Base-by-base conservation (phyloP, 2,329 filamentous ascomycete genomes). In the Beauveria sp. region DNA sequence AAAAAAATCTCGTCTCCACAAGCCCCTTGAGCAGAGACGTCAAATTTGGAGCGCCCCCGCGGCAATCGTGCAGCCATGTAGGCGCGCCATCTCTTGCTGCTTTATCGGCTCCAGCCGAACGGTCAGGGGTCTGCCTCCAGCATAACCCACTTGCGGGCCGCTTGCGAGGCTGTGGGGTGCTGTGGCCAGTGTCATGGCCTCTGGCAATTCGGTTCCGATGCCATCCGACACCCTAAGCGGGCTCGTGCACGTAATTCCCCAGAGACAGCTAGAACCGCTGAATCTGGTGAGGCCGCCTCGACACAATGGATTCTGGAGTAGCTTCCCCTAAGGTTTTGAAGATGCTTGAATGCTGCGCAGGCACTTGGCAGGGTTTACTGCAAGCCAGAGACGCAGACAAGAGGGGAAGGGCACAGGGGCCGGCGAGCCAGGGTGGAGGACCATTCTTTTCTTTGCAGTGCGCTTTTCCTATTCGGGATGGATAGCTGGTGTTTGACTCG, bases 1-100 rank as follows among this genome's bases (percentile, higher is more conserved):
- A 12, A 14, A 30, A 43, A 30, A 43, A 12, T 4, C 34, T 37
- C n/a, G 7, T 22, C 22, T 46, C 28, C 10, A 34, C 6, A 9
- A 26, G 47, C 8, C 16, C 12, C 60, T 67, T 68, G 64, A 64
- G 65, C 67, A 62, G 59, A 66, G 72, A 71, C 65, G 70, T 72
- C 66, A 62, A 66, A 69, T 63, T 61, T 64, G 64, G 67, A 66
- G 66, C 63, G 66, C 66, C 59, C 59, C n/a, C 66, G 70, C 71
- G 72, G 72, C 67, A 74, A 71, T 69, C 66, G 68, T 65, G 68
- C 69, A 68, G 63, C 61, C 37, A 41, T 20, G 47, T 72, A 76
- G 70, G 70, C 71, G 72, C 73, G 70, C 67, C 65, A 71, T 73
- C 68, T 72, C 70, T 73, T 71, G 73, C 74, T 74, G 73, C 75